Percentiles rank a stretch among this genome's conserved stretches.
Evolutionary conservation across 306 rosid species (phyloP).

Genomic region (Malus asiatica): DNA sequence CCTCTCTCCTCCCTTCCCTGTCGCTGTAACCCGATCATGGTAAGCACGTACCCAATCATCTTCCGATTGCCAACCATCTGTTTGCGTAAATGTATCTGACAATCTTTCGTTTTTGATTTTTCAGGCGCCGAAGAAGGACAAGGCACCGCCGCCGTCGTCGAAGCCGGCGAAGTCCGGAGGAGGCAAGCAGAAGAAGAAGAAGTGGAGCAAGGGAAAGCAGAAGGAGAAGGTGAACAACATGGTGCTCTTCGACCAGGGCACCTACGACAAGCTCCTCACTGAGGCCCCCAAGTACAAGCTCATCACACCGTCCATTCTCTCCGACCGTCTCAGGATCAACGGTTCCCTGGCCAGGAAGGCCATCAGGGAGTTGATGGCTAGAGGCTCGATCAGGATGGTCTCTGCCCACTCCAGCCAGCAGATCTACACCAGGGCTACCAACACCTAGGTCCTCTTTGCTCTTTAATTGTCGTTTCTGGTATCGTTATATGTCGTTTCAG

Average conservation of each 20-base stretch:
- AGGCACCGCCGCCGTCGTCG: not conserved
- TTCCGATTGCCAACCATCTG: not conserved
- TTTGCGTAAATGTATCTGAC: not conserved
- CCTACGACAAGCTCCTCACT: not conserved
- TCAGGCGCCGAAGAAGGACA: not conserved
- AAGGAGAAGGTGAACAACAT: constrained; percentile 1
- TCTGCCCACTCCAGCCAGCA: not conserved
- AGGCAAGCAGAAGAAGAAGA: not conserved
- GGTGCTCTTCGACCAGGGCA: not conserved
- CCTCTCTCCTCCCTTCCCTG: not conserved
- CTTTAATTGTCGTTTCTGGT: not conserved
- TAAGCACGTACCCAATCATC: not conserved
- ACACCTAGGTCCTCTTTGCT: not conserved
- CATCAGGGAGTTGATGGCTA: not conserved
- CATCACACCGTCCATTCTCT: not conserved
- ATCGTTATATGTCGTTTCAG: not conserved
- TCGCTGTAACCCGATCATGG: not conserved
- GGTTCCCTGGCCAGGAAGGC: not conserved
- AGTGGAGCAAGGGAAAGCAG: not conserved
- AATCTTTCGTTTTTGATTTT: not conserved
- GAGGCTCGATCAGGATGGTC: not conserved
- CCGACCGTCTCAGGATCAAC: not conserved
- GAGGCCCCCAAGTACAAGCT: not conserved
- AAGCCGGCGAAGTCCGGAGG: not conserved
- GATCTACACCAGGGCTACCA: constrained; percentile 1